Evolutionary conservation across 148 eudicot genomes (phyloP), one percentile per base, ranked within the genome.

Genomic region (Spergularia marina): DNA sequence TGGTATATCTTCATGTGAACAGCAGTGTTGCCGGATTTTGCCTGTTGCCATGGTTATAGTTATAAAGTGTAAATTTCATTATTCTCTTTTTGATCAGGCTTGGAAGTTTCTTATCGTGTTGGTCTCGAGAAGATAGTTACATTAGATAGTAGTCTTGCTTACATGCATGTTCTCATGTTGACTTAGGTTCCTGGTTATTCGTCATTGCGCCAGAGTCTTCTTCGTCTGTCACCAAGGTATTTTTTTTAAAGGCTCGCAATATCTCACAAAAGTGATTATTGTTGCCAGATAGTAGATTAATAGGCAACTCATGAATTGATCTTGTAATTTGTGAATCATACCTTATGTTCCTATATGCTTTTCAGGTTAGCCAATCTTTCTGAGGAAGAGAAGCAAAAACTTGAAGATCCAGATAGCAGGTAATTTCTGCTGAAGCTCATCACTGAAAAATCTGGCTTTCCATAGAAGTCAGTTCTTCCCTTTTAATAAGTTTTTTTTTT

Each of bases 331-430:
- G 20, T 34, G 79, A 72, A 80, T 71, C 55, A 55, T 71, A 15
- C 34, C 20, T 7, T 64, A 65, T 44, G 18, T 61, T 54, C 78
- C 34, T 59, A 18, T 67, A 13, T 74, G 61, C 5, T 60, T 76
- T 75, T 63, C 76, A 94, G 97, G 84, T 90, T 94, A 82, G 97
- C 97, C 73, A 85, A 72, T 67, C 91, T 94, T 62, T 85, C 97
- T 20, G 93, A 90, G 76, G 91, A 86, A 81, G 91, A 82, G 80
- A 94, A 94, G 83, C 84, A 83, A 72, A 86, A 82, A 74, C 85
- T 94, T 52, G 98, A 94, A 86, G 96, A 94, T 81, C 91, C 95
- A 79, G 77, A 81, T 78, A 90, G 97, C 81, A 89, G 98, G 98
- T 91, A 79, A 79, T 76, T 14, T 20, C 62, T 68, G 18, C 66